Base-by-base conservation (phyloP, 139 green algal genomes). In the Spirogloea muscicola region DNA sequence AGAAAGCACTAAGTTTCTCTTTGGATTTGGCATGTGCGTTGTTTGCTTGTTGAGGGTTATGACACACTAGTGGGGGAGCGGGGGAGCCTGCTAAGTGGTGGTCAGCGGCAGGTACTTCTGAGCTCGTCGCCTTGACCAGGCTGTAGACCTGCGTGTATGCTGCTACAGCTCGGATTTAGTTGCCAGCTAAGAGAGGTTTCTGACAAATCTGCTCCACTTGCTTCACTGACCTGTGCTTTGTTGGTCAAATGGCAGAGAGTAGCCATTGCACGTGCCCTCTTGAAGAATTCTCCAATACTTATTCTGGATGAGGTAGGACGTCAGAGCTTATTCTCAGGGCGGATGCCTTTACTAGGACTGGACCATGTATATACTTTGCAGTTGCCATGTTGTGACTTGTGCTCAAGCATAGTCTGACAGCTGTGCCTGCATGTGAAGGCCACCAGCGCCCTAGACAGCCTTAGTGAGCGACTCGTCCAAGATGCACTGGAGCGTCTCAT, bases 381-480 rank as follows among this genome's bases (percentile, higher is more conserved):
- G 43, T 51, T n/a, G n/a, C n/a, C n/a, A n/a, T n/a, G n/a, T n/a
- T n/a, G n/a, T n/a, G n/a, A n/a, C n/a, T n/a, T n/a, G n/a, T n/a
- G n/a, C n/a, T n/a, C n/a, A n/a, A n/a, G n/a, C 43, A 51, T 13
- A 13, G 10, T 10, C 10, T 51, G 43, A 51, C 43, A 13, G 43
- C n/a, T n/a, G n/a, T 51, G 43, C 43, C 13, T 51, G 43, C 43
- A 10, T 51, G 43, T 51, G 43, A 69, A 81, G 63, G 74, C 74
- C 3, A 80, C 72, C 1, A 72, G 49, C 21, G 72, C 72, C 34
- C 61, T 80, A 0, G 72, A 80, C 57, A 70, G 49, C 61, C 61
- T 60, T 49, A 68, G 41, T 25, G 90, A 95, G 87, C 81, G 80
- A n/a, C 70, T 92, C 18, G 90, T 97, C 43, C 90, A 96, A 80